A percentile compares a stretch with the other conserved stretches of the same genome.
Conservation (phyloP, 305 asterid genomes). For the Vinca major region DNA sequence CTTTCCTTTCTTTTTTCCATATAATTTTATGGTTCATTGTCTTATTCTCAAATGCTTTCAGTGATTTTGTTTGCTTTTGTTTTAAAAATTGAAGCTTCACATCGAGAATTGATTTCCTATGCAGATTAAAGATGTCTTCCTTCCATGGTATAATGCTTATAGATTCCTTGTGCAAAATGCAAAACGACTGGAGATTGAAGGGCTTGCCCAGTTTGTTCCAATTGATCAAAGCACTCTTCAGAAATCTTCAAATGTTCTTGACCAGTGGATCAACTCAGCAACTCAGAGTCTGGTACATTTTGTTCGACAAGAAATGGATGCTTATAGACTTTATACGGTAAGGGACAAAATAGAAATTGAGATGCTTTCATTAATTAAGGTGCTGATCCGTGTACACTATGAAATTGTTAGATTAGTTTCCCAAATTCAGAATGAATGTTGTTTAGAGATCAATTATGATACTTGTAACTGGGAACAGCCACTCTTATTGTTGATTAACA, state of each 20-base stretch:
- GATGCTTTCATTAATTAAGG: neutral
- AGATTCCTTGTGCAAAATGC: conserved; percentile 97
- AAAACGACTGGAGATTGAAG: conserved; percentile 83
- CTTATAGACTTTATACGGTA: conserved; percentile 82
- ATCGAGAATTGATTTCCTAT: conserved; percentile 2
- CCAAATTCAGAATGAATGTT: neutral
- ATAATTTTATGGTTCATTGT: neutral
- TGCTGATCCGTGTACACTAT: neutral
- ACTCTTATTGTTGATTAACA: neutral
- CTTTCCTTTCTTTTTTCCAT: neutral
- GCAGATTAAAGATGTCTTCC: conserved; percentile 76
- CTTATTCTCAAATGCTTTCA: neutral
- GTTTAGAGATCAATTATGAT: neutral
- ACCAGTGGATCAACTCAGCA: conserved; percentile 95
- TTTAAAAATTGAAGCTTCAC: neutral
- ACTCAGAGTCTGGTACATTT: conserved; percentile 89
- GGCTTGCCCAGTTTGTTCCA: conserved; percentile 64
- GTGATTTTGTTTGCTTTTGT: neutral
- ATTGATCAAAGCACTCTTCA: conserved; percentile 59
- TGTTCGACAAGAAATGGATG: conserved; percentile 93
- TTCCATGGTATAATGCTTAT: conserved; percentile 98
- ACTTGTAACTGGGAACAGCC: neutral
- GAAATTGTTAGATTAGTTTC: neutral
- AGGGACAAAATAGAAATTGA: neutral
- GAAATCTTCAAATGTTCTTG: conserved; percentile 78